These are phyloP conservation scores for Linnemannia elongata DNA, from an alignment of 192 early-diverging fungal species.

Conservation along the genomic window DNA sequence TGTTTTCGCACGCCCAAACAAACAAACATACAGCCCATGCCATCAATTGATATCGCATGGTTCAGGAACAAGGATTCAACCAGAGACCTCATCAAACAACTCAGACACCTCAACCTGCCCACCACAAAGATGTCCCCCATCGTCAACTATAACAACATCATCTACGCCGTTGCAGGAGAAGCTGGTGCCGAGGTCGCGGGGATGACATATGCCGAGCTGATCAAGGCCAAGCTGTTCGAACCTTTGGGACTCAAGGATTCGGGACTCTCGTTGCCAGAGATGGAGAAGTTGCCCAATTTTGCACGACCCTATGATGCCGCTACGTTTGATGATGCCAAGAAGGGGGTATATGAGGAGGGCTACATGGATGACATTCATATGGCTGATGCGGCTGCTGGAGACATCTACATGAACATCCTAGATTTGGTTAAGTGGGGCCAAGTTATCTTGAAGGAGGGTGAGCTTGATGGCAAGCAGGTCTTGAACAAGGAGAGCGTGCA, in stretches of 20 bases:
- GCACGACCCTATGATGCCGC: slow-evolving; percentile 19
- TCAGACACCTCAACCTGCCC: slow-evolving; percentile 4
- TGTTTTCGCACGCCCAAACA: neutral
- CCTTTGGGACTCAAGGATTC: slow-evolving; percentile 27
- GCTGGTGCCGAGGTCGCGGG: slow-evolving; percentile 29
- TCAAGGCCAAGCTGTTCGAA: slow-evolving; percentile 15
- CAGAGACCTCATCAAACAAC: slow-evolving; percentile 16
- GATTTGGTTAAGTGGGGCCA: slow-evolving; percentile 23
- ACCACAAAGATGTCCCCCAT: slow-evolving; percentile 1
- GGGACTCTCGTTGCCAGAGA: slow-evolving; percentile 19
- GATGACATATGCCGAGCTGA: slow-evolving; percentile 12
- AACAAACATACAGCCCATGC: slow-evolving; percentile 9
- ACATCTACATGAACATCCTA: slow-evolving; percentile 21
- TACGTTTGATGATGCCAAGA: slow-evolving; percentile 28
- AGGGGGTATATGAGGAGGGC: slow-evolving; percentile 15
- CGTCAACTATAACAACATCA: slow-evolving; percentile 22
- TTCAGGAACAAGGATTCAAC: neutral
- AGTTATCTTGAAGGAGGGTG: slow-evolving; percentile 2
- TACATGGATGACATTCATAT: neutral
- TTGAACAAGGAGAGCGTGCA: slow-evolving; percentile 13
- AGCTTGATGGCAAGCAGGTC: slow-evolving; percentile 19
- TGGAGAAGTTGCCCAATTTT: slow-evolving; percentile 19
- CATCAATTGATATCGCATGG: slow-evolving; percentile 14
- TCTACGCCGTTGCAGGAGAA: slow-evolving; percentile 37
- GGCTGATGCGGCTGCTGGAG: slow-evolving; percentile 19